Conservation (phyloP, 352 stramenopile genomes). For the Phytophthora foliorum region DNA sequence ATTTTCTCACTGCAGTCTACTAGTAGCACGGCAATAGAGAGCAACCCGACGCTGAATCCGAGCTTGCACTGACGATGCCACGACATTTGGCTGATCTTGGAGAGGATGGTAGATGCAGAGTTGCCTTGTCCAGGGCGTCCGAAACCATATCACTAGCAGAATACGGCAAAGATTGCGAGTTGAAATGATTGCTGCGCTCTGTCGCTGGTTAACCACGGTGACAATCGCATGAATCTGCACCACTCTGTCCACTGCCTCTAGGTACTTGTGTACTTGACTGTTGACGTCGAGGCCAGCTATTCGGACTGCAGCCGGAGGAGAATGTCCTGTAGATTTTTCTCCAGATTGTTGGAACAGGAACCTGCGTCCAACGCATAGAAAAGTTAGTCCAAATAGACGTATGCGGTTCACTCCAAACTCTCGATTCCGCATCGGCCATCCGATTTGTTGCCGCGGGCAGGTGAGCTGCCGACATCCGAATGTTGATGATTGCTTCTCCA, state of each 20-base stretch:
- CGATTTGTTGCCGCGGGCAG: slow-evolving; percentile 17
- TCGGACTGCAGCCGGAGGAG: slow-evolving; percentile 23
- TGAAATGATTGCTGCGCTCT: slow-evolving; percentile 5
- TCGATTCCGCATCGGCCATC: slow-evolving; percentile 40
- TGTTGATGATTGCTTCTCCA: slow-evolving; percentile 22
- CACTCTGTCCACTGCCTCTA: slow-evolving; percentile 14
- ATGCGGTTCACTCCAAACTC: slow-evolving; percentile 28
- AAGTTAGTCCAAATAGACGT: slow-evolving; percentile 25
- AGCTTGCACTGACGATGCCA: slow-evolving; percentile 15
- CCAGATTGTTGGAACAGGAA: not conserved
- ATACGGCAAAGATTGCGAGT: slow-evolving; percentile 15
- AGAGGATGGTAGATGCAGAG: slow-evolving; percentile 28
- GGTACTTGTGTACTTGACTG: slow-evolving; percentile 5
- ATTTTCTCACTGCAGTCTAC: no score
- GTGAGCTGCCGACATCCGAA: slow-evolving; percentile 23
- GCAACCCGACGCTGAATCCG: slow-evolving; percentile 33
- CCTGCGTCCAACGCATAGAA: slow-evolving; percentile 14
- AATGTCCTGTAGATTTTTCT: slow-evolving; percentile 33
- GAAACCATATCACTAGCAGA: slow-evolving; percentile 17
- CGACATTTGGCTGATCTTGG: slow-evolving; percentile 34
- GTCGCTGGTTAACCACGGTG: slow-evolving; percentile 7
- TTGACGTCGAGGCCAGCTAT: slow-evolving; percentile 23
- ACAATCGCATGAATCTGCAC: slow-evolving; percentile 14
- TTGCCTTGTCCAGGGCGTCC: slow-evolving; percentile 11
- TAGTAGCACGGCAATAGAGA: no score